These are phyloP conservation scores for Cystobasidium onofrii DNA, from an alignment of 768 basidiomycete species.

Conservation along the genomic window DNA sequence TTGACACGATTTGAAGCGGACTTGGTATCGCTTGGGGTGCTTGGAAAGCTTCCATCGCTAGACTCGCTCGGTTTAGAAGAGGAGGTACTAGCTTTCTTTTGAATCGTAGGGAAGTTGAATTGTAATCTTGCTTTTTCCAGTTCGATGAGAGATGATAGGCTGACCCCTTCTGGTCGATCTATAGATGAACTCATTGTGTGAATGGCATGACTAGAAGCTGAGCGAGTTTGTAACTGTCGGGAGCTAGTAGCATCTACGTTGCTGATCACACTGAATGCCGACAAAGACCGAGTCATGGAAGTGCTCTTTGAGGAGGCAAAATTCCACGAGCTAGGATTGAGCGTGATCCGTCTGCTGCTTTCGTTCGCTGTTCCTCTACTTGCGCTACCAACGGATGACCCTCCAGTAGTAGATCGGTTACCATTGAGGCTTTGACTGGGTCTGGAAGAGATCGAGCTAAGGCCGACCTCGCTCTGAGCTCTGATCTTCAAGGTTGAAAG, in stretches of 20 bases:
- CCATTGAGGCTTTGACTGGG: background rate
- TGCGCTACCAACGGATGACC: background rate
- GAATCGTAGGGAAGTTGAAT: background rate
- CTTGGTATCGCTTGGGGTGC: slow-evolving; percentile 6
- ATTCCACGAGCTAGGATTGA: background rate
- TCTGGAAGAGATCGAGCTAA: background rate
- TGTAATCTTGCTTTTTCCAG: background rate
- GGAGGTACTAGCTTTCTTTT: background rate
- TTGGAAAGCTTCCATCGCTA: background rate
- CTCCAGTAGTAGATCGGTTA: background rate
- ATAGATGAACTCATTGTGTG: background rate
- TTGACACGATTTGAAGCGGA: background rate
- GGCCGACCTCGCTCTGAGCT: slow-evolving; percentile 11
- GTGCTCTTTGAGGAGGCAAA: background rate
- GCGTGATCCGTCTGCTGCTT: background rate
- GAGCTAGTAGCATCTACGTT: background rate
- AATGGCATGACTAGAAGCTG: slow-evolving; percentile 16
- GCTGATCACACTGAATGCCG: background rate
- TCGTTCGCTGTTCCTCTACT: background rate
- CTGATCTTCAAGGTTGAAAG: slow-evolving; percentile 6
- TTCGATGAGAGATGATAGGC: background rate
- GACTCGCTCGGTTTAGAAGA: background rate
- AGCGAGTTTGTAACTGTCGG: background rate
- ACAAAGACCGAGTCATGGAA: slow-evolving; percentile 2
- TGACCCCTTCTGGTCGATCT: background rate